Evolutionary conservation across 176 grass and related monocot genomes (phyloP).

Genomic region (Avena eriantha): DNA sequence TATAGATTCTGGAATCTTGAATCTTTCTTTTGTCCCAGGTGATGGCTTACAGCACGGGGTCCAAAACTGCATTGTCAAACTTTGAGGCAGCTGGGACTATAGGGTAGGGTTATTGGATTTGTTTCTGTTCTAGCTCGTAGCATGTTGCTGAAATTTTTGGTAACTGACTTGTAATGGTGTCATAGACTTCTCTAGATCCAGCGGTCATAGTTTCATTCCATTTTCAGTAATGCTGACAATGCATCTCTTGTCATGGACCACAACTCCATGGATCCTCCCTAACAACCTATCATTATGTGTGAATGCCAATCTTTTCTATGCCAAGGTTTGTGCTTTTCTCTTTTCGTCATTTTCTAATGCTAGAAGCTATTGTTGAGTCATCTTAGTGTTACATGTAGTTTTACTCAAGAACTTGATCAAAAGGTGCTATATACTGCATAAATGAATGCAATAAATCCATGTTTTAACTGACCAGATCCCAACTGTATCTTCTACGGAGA

Average conservation of each 20-base stretch:
- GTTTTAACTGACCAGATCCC: too few relatives aligned
- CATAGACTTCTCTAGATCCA: conserved; percentile 73
- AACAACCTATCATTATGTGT: conserved; percentile 91
- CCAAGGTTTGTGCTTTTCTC: conserved; percentile 57
- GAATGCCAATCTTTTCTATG: conserved; percentile 75
- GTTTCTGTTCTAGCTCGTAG: neutral
- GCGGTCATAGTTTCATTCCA: conserved; percentile 83
- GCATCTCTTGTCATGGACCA: conserved; percentile 88
- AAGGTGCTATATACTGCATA: too few relatives aligned
- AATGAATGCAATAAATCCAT: too few relatives aligned
- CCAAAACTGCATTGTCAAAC: conserved; percentile 90
- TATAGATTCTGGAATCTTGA: too few relatives aligned
- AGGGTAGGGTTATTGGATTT: conserved; percentile 56
- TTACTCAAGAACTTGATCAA: too few relatives aligned
- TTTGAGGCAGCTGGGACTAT: conserved; percentile 77
- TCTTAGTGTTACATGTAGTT: too few relatives aligned
- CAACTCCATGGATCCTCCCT: conserved; percentile 88
- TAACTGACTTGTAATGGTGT: conserved; percentile 41
- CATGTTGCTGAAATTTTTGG: neutral
- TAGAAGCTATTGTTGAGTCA: neutral
- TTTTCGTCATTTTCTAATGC: conserved; percentile 10
- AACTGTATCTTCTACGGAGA: too few relatives aligned
- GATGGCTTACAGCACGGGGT: conserved; percentile 92
- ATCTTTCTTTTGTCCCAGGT: conserved; percentile 62
- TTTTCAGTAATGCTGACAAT: conserved; percentile 63